A percentile compares a stretch with the other conserved stretches of the same genome.
These are phyloP conservation scores for Globisporangium paroecandrum DNA, from an alignment of 352 stramenopile species.

Conservation along the genomic window DNA sequence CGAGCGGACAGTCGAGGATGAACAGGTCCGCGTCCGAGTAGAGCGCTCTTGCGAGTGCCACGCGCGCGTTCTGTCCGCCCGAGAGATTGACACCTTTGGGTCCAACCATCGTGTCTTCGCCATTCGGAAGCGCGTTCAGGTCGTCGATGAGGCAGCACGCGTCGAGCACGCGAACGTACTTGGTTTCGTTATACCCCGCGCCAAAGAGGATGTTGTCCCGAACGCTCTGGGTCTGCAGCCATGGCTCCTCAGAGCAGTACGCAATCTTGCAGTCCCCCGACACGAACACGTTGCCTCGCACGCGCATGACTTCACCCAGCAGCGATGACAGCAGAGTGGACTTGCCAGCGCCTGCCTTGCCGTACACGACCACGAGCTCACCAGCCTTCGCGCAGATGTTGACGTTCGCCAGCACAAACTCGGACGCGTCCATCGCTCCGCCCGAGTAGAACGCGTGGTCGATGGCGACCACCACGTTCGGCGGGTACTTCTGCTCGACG, in stretches of 20 bases:
- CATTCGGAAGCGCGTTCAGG: slow-evolving; percentile 30
- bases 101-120: slow-evolving; percentile 34
- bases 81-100: slow-evolving; percentile 20
- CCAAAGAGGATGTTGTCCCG: slow-evolving; percentile 94
- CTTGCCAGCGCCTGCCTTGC: slow-evolving; percentile 37
- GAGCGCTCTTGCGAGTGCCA: slow-evolving; percentile 35
- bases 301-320: slow-evolving; percentile 29
- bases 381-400: slow-evolving; percentile 26
- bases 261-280: slow-evolving; percentile 28
- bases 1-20: slow-evolving; percentile 34
- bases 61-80: slow-evolving; percentile 30
- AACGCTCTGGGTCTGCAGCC: slow-evolving; percentile 93
- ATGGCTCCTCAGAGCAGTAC: slow-evolving; percentile 87
- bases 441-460: slow-evolving; percentile 34
- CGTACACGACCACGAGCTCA: slow-evolving; percentile 38
- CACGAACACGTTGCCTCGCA: slow-evolving; percentile 28
- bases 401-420: slow-evolving; percentile 23
- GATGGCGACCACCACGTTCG: slow-evolving; percentile 23
- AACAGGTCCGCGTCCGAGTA: slow-evolving; percentile 38
- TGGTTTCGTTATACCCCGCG: slow-evolving; percentile 35
- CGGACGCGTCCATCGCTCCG: slow-evolving; percentile 19
- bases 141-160: slow-evolving; percentile 48
- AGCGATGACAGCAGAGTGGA: slow-evolving; percentile 34
- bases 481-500: slow-evolving; percentile 11
- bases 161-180: slow-evolving; percentile 45